These are phyloP conservation scores for Plasmodium falciparum DNA, from an alignment of 169 alveolate species.

Conservation along the genomic window DNA sequence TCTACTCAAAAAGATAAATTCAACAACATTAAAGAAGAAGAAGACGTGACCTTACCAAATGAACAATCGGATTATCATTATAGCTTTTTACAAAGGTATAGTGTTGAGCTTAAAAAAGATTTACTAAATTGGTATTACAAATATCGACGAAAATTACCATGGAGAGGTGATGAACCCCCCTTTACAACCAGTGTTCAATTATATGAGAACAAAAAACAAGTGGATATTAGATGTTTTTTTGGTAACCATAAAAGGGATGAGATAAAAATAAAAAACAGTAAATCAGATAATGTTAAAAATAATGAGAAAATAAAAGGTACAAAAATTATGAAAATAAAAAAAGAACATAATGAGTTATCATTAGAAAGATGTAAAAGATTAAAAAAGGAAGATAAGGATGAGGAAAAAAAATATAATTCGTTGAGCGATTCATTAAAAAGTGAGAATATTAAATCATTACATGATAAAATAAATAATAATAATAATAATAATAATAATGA, in stretches of 20 bases:
- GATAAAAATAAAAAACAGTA: neutral
- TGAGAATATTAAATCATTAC: neutral
- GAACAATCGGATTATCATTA: slow-evolving; percentile 38
- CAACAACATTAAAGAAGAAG: neutral
- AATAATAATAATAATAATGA: neutral
- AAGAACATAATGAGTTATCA: slow-evolving; percentile 11
- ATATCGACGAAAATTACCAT: slow-evolving; percentile 61
- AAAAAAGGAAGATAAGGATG: slow-evolving; percentile 18
- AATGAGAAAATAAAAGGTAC: neutral
- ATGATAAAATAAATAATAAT: neutral
- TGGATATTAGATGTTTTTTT: slow-evolving; percentile 34
- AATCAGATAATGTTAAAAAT: neutral
- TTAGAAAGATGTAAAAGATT: slow-evolving; percentile 6
- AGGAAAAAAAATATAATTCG: neutral
- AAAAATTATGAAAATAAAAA: neutral
- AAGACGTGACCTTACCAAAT: neutral
- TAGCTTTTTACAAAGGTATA: slow-evolving; percentile 6
- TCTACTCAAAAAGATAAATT: neutral
- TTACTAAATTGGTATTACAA: slow-evolving; percentile 59
- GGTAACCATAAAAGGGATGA: neutral
- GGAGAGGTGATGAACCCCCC: slow-evolving; percentile 75
- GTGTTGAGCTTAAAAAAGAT: slow-evolving; percentile 20
- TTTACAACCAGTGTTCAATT: slow-evolving; percentile 50
- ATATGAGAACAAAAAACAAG: slow-evolving; percentile 2
- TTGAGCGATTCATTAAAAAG: neutral